A percentile compares a stretch with the other conserved stretches of the same genome.
phyloP scores from a whole-genome alignment of 73 alveolate genomes.

The Paramecium sexaurelia region DNA sequence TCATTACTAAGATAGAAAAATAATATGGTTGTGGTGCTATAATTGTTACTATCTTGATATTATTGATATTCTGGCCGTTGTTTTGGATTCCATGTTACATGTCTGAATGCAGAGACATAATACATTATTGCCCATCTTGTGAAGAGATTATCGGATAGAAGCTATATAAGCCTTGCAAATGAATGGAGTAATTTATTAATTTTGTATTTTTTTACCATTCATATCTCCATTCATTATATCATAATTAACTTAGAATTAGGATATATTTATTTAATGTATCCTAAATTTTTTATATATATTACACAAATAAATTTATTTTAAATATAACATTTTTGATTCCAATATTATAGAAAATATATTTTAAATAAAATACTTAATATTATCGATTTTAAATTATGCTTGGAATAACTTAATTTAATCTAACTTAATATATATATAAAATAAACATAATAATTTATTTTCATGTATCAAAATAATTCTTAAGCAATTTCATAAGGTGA shows the following conservation, averaged over 20 bases:
- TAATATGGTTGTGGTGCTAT: not conserved
- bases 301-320: not conserved
- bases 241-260: not conserved
- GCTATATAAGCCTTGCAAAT: not conserved
- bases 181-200: not conserved
- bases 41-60: not conserved
- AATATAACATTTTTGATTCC: not conserved
- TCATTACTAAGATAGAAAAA: not conserved
- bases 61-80: not conserved
- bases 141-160: not conserved
- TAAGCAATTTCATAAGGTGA: too few relatives aligned
- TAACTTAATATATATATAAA: too few relatives aligned
- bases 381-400: not conserved
- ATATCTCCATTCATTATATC: not conserved
- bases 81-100: constrained; percentile 25
- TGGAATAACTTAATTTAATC: not conserved
- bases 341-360: not conserved
- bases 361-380: not conserved
- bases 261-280: not conserved
- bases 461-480: too few relatives aligned
- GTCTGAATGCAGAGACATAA: constrained; percentile 1
- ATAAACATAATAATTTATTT: too few relatives aligned
- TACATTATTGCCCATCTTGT: constrained; percentile 26
- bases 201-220: not conserved
- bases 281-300: not conserved